Base-by-base conservation (phyloP, 2,329 filamentous ascomycete genomes). In the Venturia carpophila region DNA sequence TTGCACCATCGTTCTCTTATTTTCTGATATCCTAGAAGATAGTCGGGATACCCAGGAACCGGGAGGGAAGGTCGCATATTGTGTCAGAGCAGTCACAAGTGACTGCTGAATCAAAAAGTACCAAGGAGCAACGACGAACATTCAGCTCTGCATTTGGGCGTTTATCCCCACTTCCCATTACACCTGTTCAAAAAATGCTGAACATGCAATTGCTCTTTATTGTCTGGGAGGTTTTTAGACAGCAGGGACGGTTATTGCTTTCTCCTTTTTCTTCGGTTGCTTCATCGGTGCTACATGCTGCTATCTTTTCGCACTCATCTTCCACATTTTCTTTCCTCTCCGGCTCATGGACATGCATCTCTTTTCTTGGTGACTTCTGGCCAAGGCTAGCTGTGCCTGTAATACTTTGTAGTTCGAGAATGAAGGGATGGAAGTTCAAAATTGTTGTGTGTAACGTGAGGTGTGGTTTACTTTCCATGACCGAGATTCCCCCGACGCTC, bases 221-320 rank as follows among this genome's bases (percentile, higher is more conserved):
- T 61, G 42, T 52, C 56, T 58, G 52, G 52, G 52, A 58, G 64
- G 24, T 64, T 41, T 60, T 63, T 66, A 67, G 66, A 67, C 17
- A 60, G 49, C 17, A 60, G 41, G 66, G 64, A 47, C 49, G 64
- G 55, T 56, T 60, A 19, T 39, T 60, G 64, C 39, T 60, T 52
- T 65, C 13, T 60, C 15, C 52, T 58, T 58, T 37, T 37, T 15
- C 6, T 21, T 37, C 30, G 52, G 52, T 56, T 56, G 45, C 27
- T 42, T 45, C 66, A 37, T 52, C 39, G 27, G 41, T 19, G 42
- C 45, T 27, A 34, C 19, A 43, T 58, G 27, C 42, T 66, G 42
- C 49, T 49, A 21, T n/a, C 9, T 43, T 43, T 37, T 34, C 60
- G 37, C 60, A 39, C 24, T 45, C 21, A 27, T 43, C 37, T 39